A percentile compares a stretch with the other conserved stretches of the same genome.
phyloP scores from a whole-genome alignment of 2,329 filamentous ascomycete species.

The Neurospora crassa region DNA sequence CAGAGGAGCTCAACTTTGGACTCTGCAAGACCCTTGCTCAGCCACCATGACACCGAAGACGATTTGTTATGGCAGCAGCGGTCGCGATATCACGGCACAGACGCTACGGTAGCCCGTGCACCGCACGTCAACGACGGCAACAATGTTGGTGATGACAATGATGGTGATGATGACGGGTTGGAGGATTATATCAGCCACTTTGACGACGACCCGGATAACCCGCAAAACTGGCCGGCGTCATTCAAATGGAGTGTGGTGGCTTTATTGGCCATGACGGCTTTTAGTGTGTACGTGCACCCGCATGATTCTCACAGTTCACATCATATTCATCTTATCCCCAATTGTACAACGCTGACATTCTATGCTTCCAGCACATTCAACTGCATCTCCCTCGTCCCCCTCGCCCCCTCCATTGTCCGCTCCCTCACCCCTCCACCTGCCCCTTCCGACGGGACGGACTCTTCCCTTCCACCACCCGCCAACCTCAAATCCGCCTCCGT shows the following conservation, averaged over 20 bases:
- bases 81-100: not conserved
- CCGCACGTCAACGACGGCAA: not conserved
- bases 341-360: no score
- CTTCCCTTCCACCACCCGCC: conserved; percentile 18
- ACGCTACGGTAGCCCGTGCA: not conserved
- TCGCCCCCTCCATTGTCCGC: conserved; percentile 40
- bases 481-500: conserved; percentile 36
- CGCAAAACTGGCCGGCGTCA: conserved; percentile 39
- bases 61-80: not conserved
- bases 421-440: conserved; percentile 30
- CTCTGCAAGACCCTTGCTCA: not conserved
- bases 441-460: conserved; percentile 15
- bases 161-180: conserved; percentile 2
- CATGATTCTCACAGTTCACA: no score
- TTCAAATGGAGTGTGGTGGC: conserved; percentile 46
- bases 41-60: not conserved
- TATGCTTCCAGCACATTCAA: conserved; percentile 36
- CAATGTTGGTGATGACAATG: not conserved
- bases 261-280: conserved; percentile 43
- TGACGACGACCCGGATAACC: conserved; percentile 38
- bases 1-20: not conserved
- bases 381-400: conserved; percentile 45
- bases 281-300: conserved; percentile 35
- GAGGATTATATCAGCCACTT: conserved; percentile 34
- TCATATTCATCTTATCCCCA: no score